Evolutionary conservation across 2,329 filamentous ascomycete species (phyloP).

Genomic region (Dactylellina leptospora): DNA sequence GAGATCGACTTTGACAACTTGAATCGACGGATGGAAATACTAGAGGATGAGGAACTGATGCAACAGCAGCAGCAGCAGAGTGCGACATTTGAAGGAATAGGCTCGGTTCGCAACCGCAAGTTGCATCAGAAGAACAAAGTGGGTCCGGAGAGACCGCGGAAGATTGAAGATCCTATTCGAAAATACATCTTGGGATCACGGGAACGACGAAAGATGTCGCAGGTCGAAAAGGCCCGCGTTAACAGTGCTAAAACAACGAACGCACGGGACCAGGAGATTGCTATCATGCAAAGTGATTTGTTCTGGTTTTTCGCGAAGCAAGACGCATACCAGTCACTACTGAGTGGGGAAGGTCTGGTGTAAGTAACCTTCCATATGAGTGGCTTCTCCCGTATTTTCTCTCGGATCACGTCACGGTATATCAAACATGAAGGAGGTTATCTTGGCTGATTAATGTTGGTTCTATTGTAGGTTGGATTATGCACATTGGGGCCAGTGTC

Average conservation of each 20-base stretch:
- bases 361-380: constrained; percentile 65
- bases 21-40: constrained; percentile 73
- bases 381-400: background rate
- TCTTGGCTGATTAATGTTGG: constrained; percentile 35
- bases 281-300: constrained; percentile 82
- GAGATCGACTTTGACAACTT: constrained; percentile 82
- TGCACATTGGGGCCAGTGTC: constrained; percentile 82
- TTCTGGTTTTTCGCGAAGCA: constrained; percentile 98
- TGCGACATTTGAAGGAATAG: constrained; percentile 35
- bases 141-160: constrained; percentile 18
- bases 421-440: background rate
- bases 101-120: constrained; percentile 34
- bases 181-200: constrained; percentile 47
- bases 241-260: constrained; percentile 57
- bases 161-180: constrained; percentile 39
- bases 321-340: constrained; percentile 87
- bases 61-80: constrained; percentile 28
- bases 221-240: constrained; percentile 28
- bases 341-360: constrained; percentile 86
- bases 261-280: constrained; percentile 74
- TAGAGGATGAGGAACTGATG: constrained; percentile 63
- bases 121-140: constrained; percentile 35
- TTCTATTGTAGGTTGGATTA: constrained; percentile 74
- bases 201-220: constrained; percentile 44
- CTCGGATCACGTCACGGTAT: constrained; percentile 1